Base-by-base conservation (phyloP, 352 stramenopile species). In the Phytophthora ramorum region DNA sequence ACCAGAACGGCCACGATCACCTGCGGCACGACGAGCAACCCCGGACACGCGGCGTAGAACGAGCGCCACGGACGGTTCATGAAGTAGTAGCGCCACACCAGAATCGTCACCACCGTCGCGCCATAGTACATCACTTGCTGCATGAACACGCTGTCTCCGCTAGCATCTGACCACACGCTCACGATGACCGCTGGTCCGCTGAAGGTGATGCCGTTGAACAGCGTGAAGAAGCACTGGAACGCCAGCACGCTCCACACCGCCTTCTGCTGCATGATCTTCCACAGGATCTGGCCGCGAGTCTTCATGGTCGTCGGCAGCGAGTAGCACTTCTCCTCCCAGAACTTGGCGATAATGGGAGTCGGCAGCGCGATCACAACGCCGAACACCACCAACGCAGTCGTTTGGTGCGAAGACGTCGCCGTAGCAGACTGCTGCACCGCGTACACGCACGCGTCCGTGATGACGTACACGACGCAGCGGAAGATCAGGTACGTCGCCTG, bases 221-320 rank as follows among this genome's bases (percentile, higher is more conserved):
- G 46, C 4, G 74, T 77, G 56, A 78, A 85, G 49, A 79, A 71
- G 41, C 61, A 78, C 17, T 73, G 61, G 58, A 87, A 87, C 1
- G 47, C 41, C 14, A 87, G 12, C 7, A 80, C 71, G 7, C 63
- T 75, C 76, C 79, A 85, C 53, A 85, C 69, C 0, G 76, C 79
- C 32, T 82, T 84, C 51, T 85, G 76, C 55, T 85, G 76, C 71
- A 85, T 76, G 56, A 85, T 75, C 43, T 76, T 78, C 79, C 75
- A 84, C 13, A 83, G 56, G 17, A 84, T 79, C 54, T 72, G 64
- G 2, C 60, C 67, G 1, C 71, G 74, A 5, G 75, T 66, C 52
- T 76, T 81, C 56, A 87, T 50, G 2, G 76, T 57, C 2, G 65
- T 81, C 14, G 75, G 71, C 1, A 84, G 58, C 1, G 76, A 79